Evolutionary conservation across 169 alveolate species (phyloP).

Genomic region (Cyclospora cayetanensis): DNA sequence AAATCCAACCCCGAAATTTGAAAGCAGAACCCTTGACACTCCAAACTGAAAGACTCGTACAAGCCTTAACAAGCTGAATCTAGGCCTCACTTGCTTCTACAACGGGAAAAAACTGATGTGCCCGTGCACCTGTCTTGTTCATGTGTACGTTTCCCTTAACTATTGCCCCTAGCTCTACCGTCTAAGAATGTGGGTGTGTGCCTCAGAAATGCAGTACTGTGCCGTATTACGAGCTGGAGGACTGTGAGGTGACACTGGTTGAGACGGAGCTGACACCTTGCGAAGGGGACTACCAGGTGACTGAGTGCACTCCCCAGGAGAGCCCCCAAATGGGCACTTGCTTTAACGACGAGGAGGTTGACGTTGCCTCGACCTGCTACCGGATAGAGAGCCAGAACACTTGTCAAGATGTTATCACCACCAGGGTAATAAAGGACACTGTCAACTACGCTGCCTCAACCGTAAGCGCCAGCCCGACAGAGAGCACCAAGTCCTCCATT

Average conservation of each 20-base stretch:
- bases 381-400: not conserved
- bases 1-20: no score
- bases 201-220: not conserved
- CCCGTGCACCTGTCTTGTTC: not conserved
- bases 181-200: not conserved
- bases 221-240: not conserved
- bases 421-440: not conserved
- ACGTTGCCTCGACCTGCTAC: not conserved
- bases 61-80: no score
- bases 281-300: not conserved
- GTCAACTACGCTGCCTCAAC: not conserved
- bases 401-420: not conserved
- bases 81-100: no score
- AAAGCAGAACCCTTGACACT: no score
- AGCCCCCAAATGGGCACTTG: not conserved
- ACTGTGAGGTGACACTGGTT: not conserved
- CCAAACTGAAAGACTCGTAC: no score
- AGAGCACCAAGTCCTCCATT: no score
- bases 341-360: not conserved
- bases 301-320: not conserved
- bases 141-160: not conserved
- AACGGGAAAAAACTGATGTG: no score
- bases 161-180: not conserved
- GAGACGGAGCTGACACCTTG: not conserved
- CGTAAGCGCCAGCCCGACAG: no score